Conservation (phyloP, 2,329 filamentous ascomycete species). For the Sporothrix luriei region DNA sequence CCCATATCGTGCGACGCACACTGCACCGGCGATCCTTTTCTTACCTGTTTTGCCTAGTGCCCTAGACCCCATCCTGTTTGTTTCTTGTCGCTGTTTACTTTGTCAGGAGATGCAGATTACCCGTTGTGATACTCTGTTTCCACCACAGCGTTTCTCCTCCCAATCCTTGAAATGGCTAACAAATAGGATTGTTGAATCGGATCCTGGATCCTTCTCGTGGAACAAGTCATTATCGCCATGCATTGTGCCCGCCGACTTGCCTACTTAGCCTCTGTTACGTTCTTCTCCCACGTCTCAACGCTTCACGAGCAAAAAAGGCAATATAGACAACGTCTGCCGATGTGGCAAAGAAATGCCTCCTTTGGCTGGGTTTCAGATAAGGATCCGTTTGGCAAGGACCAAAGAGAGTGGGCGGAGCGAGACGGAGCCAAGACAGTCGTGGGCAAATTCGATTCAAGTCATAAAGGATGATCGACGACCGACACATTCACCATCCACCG, state of each 20-base stretch:
- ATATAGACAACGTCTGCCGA: background rate
- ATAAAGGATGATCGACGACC: background rate
- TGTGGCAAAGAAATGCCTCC: background rate
- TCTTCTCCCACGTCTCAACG: background rate
- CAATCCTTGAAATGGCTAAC: background rate
- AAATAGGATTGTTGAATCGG: background rate
- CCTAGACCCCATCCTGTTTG: too few relatives aligned
- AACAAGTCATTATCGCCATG: conserved; percentile 6
- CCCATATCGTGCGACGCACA: background rate
- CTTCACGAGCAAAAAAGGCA: background rate
- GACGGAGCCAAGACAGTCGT: background rate
- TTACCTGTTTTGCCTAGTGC: too few relatives aligned
- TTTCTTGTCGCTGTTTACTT: too few relatives aligned
- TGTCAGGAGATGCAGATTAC: too few relatives aligned
- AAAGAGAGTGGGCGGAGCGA: background rate
- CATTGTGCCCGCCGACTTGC: background rate
- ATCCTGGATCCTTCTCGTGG: conserved; percentile 10
- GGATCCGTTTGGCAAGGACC: background rate
- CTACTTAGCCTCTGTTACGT: background rate
- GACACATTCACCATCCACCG: background rate
- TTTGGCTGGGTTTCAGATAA: background rate
- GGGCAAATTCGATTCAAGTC: background rate
- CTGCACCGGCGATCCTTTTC: too few relatives aligned
- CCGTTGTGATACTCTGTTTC: too few relatives aligned
- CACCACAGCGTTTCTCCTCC: too few relatives aligned